Base-by-base conservation (phyloP, 768 basidiomycete species). In the Cystofilobasidium bisporidii region DNA sequence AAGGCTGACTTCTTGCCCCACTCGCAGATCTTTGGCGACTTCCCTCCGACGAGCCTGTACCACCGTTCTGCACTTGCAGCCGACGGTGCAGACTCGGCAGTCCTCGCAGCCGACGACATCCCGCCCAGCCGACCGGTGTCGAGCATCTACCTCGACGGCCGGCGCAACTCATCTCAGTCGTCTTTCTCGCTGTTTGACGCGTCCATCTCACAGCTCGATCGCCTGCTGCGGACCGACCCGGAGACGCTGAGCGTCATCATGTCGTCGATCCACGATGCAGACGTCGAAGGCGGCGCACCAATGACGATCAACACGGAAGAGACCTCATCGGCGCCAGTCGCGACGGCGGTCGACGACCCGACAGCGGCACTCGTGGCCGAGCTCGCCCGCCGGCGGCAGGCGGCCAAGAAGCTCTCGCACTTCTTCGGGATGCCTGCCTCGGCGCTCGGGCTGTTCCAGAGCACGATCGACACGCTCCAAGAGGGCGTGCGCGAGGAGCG, bases 1-100 rank as follows among this genome's bases (percentile, higher is more conserved):
- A 5, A 59, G 5, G n/a, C 18, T 24, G 6, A 33, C 36, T 17
- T 32, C 20, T 3, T 15, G 59, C 3, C 26, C 36, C 20, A 2
- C 11, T 38, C 1, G n/a, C 60, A 61, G 60, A 61, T 61, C 40
- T 61, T 61, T 20, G 60, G 60, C 26, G 60, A 61, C 41, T 43
- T 26, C 41, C 60, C 60, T 1, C 60, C 60, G 22, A 6, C 40
- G 6, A 47, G 24, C 15, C 60, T 61, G 12, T 41, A 14, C 26
- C 15, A 20, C 38, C 41, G 24, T 15, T 12, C 57, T 30, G 22
- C 57, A 6, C 30, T 38, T 26, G 60, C n/a, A 20, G 4, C 60
- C 53, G 28, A 15, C 53, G 5, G 3, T 30, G 1, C 30, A 2
- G 53, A 30, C 28, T n/a, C n/a, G n/a, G 15, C 28, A 11, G 18